phyloP scores from a whole-genome alignment of 169 alveolate species.

The Cryptosporidium bovis region DNA sequence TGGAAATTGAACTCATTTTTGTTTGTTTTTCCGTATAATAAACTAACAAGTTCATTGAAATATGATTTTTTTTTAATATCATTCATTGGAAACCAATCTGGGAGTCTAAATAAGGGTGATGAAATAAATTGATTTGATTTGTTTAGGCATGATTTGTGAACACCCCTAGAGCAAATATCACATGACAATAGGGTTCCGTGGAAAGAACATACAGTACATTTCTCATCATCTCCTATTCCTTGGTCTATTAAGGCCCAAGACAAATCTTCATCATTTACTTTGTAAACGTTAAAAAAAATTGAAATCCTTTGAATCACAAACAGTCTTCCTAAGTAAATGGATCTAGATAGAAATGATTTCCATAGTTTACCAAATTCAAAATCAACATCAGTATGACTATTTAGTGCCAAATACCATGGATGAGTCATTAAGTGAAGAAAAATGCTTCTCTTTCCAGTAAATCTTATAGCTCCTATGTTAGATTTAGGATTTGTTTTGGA shows the following conservation, averaged over 20 bases:
- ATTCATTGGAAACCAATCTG: slow-evolving; percentile 43
- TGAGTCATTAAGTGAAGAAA: slow-evolving; percentile 65
- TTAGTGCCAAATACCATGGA: slow-evolving; percentile 56
- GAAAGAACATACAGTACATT: slow-evolving; percentile 48
- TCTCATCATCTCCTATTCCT: slow-evolving; percentile 73
- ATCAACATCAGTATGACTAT: slow-evolving; percentile 48
- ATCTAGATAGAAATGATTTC: slow-evolving; percentile 29
- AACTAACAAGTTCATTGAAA: slow-evolving; percentile 20
- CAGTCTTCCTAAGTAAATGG: slow-evolving; percentile 58
- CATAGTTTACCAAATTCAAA: slow-evolving; percentile 22
- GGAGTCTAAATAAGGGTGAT: slow-evolving; percentile 50
- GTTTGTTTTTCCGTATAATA: neutral
- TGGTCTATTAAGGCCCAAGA: slow-evolving; percentile 66
- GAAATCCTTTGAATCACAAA: slow-evolving; percentile 42
- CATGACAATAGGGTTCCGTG: slow-evolving; percentile 66
- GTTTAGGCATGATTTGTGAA: slow-evolving; percentile 64
- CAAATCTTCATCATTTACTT: slow-evolving; percentile 48
- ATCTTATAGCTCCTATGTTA: no score
- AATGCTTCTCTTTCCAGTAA: slow-evolving; percentile 4
- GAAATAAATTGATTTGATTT: slow-evolving; percentile 44
- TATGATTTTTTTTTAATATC: slow-evolving; percentile 14
- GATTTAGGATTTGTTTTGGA: no score
- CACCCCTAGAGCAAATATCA: slow-evolving; percentile 41
- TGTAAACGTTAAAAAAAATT: slow-evolving; percentile 16
- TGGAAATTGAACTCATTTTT: neutral